phyloP scores from a whole-genome alignment of 495 filamentous ascomycete genomes.

The Pyrenopolyporus hunteri region DNA sequence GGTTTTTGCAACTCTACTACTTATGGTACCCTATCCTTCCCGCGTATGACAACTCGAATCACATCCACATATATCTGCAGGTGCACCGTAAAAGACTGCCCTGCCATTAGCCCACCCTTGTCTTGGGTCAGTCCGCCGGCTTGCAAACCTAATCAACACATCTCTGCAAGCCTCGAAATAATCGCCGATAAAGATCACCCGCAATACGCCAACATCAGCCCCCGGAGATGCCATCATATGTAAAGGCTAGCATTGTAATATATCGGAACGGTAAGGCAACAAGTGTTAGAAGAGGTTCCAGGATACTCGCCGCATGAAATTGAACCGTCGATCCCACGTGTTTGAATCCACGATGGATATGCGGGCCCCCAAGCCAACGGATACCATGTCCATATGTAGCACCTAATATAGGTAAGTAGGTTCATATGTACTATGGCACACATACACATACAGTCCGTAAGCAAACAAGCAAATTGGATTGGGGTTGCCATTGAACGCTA shows the following conservation, averaged over 20 bases:
- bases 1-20: constrained; percentile 19
- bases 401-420: no score
- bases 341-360: constrained; percentile 32
- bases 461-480: constrained; percentile 3
- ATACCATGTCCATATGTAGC: background rate
- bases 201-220: no score
- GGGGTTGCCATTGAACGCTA: background rate
- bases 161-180: no score
- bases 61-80: background rate
- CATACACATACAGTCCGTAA: no score
- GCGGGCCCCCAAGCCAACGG: constrained; percentile 1
- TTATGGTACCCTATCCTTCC: constrained; percentile 12
- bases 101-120: background rate
- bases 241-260: no score
- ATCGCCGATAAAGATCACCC: no score
- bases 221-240: no score
- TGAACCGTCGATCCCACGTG: constrained; percentile 37
- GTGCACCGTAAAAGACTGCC: constrained; percentile 1
- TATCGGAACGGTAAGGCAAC: no score
- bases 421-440: no score
- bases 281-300: constrained; percentile 14
- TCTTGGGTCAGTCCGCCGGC: no score
- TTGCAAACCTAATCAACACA: no score
- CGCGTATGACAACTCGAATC: constrained; percentile 6
- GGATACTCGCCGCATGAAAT: constrained; percentile 26